Percentiles rank a stretch among this genome's conserved stretches.
These are phyloP conservation scores for Zygosaccharomyces bisporus DNA, from an alignment of 805 yeast genomes.

Conservation along the genomic window DNA sequence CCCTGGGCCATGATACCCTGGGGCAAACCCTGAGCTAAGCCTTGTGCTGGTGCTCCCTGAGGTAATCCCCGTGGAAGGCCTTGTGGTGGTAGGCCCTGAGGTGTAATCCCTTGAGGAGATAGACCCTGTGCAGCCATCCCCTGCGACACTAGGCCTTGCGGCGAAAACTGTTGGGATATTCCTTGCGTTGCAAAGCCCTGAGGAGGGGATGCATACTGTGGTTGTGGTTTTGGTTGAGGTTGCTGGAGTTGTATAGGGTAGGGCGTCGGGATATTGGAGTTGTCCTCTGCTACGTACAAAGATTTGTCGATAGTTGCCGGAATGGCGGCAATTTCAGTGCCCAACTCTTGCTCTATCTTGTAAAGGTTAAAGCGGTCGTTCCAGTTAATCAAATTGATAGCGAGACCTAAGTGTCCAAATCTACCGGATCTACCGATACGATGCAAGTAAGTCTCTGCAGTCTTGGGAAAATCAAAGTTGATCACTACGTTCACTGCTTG, in stretches of 20 bases:
- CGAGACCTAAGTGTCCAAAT: constrained; percentile 97
- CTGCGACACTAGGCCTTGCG: constrained; percentile 16
- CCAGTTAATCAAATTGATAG: constrained; percentile 95
- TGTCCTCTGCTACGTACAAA: constrained; percentile 79
- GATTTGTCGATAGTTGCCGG: constrained; percentile 89
- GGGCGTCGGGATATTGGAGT: constrained; percentile 79
- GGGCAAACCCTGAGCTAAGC: constrained; percentile 2
- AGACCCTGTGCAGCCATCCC: constrained; percentile 3
- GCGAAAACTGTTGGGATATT: constrained; percentile 7
- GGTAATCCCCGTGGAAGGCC: constrained; percentile 3
- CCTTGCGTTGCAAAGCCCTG: constrained; percentile 19
- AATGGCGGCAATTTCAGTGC: constrained; percentile 95
- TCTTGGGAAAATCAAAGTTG: constrained; percentile 97
- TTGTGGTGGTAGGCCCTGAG: constrained; percentile 4
- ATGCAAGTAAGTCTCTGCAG: constrained; percentile 95
- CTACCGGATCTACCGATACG: constrained; percentile 99
- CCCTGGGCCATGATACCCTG: constrained; percentile 4
- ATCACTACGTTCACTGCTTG: constrained; percentile 98
- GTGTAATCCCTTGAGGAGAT: constrained; percentile 10
- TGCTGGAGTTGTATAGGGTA: constrained; percentile 53
- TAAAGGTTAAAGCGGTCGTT: constrained; percentile 90
- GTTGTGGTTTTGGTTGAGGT: constrained; percentile 21
- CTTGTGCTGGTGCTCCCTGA: constrained; percentile 2
- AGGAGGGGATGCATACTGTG: constrained; percentile 29
- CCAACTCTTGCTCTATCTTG: constrained; percentile 94